Evolutionary conservation across 179 eudicot genomes (phyloP).

Genomic region (Pouteria campechiana): DNA sequence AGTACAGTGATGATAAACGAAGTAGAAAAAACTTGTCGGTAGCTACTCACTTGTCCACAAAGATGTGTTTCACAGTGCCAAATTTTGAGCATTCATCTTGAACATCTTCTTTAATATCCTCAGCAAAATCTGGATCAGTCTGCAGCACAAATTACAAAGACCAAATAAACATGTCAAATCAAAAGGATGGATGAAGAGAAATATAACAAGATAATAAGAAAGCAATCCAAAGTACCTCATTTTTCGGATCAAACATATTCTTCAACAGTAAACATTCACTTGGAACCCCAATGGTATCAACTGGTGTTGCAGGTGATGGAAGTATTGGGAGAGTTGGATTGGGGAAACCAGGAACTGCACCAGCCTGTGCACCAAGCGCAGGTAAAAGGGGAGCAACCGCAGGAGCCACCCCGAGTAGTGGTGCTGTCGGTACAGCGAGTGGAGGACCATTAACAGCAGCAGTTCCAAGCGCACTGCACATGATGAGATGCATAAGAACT

Average conservation of each 20-base stretch:
- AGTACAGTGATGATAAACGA: too few species aligned
- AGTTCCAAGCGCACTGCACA: slow-evolving; percentile 37
- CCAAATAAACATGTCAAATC: neutral
- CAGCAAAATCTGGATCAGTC: slow-evolving; percentile 82
- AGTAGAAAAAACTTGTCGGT: too few species aligned
- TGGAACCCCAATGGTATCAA: slow-evolving; percentile 58
- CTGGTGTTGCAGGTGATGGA: slow-evolving; percentile 31
- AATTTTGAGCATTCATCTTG: slow-evolving; percentile 66
- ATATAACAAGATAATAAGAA: too few species aligned
- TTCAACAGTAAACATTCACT: slow-evolving; percentile 78
- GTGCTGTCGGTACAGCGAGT: slow-evolving; percentile 20
- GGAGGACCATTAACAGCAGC: slow-evolving; percentile 36
- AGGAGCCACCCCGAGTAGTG: slow-evolving; percentile 23
- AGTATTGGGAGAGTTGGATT: slow-evolving; percentile 24
- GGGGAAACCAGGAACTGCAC: slow-evolving; percentile 42
- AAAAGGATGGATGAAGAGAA: too few species aligned
- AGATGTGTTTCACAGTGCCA: slow-evolving; percentile 60
- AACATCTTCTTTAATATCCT: slow-evolving; percentile 85
- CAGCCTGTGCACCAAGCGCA: slow-evolving; percentile 29
- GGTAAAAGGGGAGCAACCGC: slow-evolving; percentile 21
- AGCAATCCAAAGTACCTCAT: too few species aligned
- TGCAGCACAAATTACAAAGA: slow-evolving; percentile 10
- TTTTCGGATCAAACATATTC: slow-evolving; percentile 84
- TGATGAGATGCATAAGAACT: slow-evolving; percentile 1
- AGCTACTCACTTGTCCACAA: slow-evolving; percentile 65